These are phyloP conservation scores for Ustilago lituana DNA, from an alignment of 1,284 basidiomycete genomes.

Conservation along the genomic window DNA sequence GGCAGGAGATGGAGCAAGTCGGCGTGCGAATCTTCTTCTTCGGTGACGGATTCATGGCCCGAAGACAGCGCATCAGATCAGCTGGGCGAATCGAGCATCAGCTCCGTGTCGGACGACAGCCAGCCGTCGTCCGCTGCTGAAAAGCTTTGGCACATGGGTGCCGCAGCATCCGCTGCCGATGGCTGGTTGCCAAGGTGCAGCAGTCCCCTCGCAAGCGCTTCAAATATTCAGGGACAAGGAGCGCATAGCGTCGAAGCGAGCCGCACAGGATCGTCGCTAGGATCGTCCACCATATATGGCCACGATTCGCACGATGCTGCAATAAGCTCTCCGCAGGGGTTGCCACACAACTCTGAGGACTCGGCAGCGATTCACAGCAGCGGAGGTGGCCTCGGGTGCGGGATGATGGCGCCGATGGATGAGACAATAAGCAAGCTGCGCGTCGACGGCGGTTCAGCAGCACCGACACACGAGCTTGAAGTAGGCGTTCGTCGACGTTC, in stretches of 20 bases:
- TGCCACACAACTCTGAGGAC: too few relatives aligned
- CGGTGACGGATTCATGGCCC: constrained; percentile 30
- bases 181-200: constrained; percentile 22
- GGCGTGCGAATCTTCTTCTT: constrained; percentile 18
- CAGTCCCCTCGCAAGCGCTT: not conserved
- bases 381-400: not conserved
- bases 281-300: constrained; percentile 27
- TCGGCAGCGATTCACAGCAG: too few relatives aligned
- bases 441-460: not conserved
- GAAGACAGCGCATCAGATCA: constrained; percentile 35
- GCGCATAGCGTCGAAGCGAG: constrained; percentile 12
- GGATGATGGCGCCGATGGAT: not conserved
- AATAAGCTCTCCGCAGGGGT: not conserved
- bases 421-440: not conserved
- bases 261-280: constrained; percentile 31
- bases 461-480: not conserved
- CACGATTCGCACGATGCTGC: constrained; percentile 21
- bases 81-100: constrained; percentile 30
- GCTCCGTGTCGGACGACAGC: constrained; percentile 33
- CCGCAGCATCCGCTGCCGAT: not conserved
- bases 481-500: constrained; percentile 18
- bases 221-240: not conserved
- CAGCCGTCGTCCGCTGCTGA: constrained; percentile 21
- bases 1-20: constrained; percentile 14
- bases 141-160: constrained; percentile 7